Percentiles rank a stretch among this genome's conserved stretches.
These are phyloP conservation scores for Tetrahymena thermophila DNA, from an alignment of 73 alveolate species.

Conservation along the genomic window DNA sequence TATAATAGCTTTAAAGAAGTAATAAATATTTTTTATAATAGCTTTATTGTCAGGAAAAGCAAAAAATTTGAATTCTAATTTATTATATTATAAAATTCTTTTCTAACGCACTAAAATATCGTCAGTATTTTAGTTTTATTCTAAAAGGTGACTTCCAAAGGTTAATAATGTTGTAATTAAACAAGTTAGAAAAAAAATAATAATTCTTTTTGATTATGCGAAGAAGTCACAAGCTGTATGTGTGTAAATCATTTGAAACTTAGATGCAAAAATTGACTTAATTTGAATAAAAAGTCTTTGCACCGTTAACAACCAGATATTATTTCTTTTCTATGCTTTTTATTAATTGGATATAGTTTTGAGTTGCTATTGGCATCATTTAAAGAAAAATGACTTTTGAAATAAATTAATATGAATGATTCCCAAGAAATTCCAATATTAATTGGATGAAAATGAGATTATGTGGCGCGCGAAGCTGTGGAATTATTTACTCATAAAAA, in stretches of 20 bases:
- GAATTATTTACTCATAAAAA: not conserved
- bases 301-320: not conserved
- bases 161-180: not conserved
- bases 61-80: not conserved
- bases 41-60: not conserved
- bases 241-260: too few relatives aligned
- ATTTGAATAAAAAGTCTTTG: not conserved
- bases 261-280: not conserved
- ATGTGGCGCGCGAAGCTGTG: not conserved
- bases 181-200: not conserved
- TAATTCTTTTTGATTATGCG: too few relatives aligned
- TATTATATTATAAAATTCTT: not conserved
- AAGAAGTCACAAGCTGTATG: not conserved
- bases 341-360: too few relatives aligned
- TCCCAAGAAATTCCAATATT: not conserved
- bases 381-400: not conserved
- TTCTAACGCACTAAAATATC: not conserved
- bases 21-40: not conserved
- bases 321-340: not conserved
- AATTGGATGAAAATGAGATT: not conserved
- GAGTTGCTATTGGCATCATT: not conserved
- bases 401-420: too few relatives aligned
- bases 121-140: not conserved
- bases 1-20: not conserved
- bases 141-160: not conserved